A percentile compares a stretch with the other conserved stretches of the same genome.
Conservation (phyloP, 1,284 basidiomycete species). For the Phlebopus sp. region DNA sequence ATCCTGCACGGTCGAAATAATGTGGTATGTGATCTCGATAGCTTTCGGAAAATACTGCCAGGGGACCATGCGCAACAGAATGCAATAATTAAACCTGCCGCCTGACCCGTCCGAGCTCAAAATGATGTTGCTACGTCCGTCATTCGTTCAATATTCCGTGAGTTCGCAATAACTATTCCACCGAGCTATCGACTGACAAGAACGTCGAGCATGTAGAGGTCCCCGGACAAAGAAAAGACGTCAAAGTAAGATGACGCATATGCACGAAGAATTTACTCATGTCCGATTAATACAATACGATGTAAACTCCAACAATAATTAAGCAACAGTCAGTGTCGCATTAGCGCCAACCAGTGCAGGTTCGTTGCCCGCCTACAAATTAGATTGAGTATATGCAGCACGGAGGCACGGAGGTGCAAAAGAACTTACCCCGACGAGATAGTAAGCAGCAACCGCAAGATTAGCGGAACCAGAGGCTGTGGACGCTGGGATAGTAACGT, state of each 20-base stretch:
- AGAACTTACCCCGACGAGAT: constrained; percentile 9
- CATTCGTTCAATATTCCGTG: too few species aligned
- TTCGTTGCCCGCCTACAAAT: background rate
- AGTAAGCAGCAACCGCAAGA: constrained; percentile 8
- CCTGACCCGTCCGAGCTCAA: constrained; percentile 14
- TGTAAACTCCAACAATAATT: constrained; percentile 35
- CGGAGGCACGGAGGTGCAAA: background rate
- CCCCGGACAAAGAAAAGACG: too few species aligned
- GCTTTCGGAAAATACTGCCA: too few species aligned
- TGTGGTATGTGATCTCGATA: too few species aligned
- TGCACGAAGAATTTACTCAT: too few species aligned
- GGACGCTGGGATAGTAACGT: constrained; percentile 9
- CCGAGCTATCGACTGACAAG: constrained; percentile 42
- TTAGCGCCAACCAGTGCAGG: background rate
- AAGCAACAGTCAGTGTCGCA: background rate
- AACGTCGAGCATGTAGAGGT: too few species aligned
- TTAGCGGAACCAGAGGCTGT: constrained; percentile 7
- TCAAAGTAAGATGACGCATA: too few species aligned
- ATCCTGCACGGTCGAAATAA: too few species aligned
- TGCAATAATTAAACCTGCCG: too few species aligned
- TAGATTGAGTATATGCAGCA: background rate
- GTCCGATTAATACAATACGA: too few species aligned
- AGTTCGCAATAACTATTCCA: too few species aligned
- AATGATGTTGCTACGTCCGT: constrained; percentile 16
- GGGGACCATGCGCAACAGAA: too few species aligned